A percentile compares a stretch with the other conserved stretches of the same genome.
Evolutionary conservation across 208 protist genomes (phyloP).

Genomic region (Angomonas ambiguus): DNA sequence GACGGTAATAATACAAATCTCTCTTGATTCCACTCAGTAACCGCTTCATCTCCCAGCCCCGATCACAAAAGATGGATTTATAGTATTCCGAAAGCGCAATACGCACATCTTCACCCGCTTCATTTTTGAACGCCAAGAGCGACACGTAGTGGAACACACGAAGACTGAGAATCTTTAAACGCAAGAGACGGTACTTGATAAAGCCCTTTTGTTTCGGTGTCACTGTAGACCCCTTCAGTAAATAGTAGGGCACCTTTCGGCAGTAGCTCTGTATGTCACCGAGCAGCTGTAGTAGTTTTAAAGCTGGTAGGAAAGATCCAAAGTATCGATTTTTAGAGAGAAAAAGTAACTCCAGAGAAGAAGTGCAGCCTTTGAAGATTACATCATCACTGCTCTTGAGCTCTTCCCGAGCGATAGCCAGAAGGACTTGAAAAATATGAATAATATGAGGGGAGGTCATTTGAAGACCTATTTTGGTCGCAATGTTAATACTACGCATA

Average conservation of each 20-base stretch:
- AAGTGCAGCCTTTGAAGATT: conserved; percentile 60
- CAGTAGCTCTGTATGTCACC: conserved; percentile 87
- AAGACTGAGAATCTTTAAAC: conserved; percentile 60
- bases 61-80: conserved; percentile 87
- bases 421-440: conserved; percentile 82
- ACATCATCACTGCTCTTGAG: conserved; percentile 78
- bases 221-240: conserved; percentile 39
- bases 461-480: conserved; percentile 51
- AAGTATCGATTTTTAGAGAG: conserved; percentile 83
- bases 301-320: conserved; percentile 57
- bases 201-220: conserved; percentile 43
- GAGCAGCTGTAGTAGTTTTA: conserved; percentile 76
- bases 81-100: conserved; percentile 81
- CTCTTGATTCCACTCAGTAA: conserved; percentile 63
- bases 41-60: conserved; percentile 81
- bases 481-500: conserved; percentile 65
- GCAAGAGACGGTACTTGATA: conserved; percentile 49
- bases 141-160: conserved; percentile 77
- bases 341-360: conserved; percentile 69
- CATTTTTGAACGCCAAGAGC: conserved; percentile 87
- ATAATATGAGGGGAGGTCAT: conserved; percentile 70
- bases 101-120: conserved; percentile 77
- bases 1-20: conserved; percentile 84
- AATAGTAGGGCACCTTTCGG: conserved; percentile 56
- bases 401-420: conserved; percentile 75